Base-by-base conservation (phyloP, 805 yeast genomes). In the Kuraishia hungarica region DNA sequence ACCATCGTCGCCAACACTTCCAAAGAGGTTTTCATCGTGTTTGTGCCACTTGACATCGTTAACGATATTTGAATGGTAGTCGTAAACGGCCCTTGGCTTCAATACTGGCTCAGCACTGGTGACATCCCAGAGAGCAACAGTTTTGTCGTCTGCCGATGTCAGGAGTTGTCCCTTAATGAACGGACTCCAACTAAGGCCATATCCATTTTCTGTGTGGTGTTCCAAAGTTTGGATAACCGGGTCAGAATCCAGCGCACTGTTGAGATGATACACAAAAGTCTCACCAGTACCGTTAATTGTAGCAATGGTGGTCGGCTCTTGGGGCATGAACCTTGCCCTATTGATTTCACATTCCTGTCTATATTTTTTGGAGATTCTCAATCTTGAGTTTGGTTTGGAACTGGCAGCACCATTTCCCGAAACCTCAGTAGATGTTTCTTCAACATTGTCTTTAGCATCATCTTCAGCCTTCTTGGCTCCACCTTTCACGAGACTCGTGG, bases 41-140 rank as follows among this genome's bases (percentile, higher is more conserved):
- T 71, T 66, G 61, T 86, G 87, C 89, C 92, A 88, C 68, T 84
- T 81, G 21, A 83, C 86, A 62, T 87, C 94, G 62, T 88, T 88
- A 15, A 88, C 89, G 39, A 85, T 83, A 59, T 81, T 84, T 0
- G 65, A 60, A 59, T 86, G 89, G 7, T 61, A 54, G 2, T 57
- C 62, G 59, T 72, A 69, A 1, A 72, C 69, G 2, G 64, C 58
- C 0, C 55, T 19, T n/a, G 77, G 77, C 21, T 22, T 52, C 20
- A 56, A 4, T n/a, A 54, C 48, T 1, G 50, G 19, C 1, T 22
- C 39, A 10, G 61, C 56, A 13, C 54, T 54, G 52, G 53, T 57
- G 1, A 78, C 68, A 60, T 86, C 87, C 79, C 91, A 82, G 2
- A 86, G 60, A 0, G 82, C 88, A 24, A 86, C 74, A 0, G 82